phyloP scores from a whole-genome alignment of 225 moss, liverwort and hornwort genomes.

The Sphagnum contortum region DNA sequence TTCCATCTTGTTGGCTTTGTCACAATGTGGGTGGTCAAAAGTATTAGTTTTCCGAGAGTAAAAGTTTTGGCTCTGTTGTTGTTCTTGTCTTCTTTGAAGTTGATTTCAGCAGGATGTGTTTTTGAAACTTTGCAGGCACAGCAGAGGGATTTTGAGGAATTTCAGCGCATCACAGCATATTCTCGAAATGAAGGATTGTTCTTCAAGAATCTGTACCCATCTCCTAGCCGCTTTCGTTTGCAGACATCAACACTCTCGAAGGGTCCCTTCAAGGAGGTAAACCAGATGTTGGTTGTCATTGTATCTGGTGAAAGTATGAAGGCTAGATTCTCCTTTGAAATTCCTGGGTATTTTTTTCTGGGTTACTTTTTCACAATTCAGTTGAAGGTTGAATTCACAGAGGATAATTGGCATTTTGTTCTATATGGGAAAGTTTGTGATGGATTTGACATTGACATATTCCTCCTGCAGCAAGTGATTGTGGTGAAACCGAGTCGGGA shows the following conservation, averaged over 20 bases:
- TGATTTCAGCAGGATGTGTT: too few species aligned
- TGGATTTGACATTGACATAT: neutral
- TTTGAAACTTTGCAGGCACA: slow-evolving; percentile 32
- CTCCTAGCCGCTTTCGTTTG: slow-evolving; percentile 47
- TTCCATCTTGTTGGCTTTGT: neutral
- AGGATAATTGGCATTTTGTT: too few species aligned
- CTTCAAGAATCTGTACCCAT: slow-evolving; percentile 80
- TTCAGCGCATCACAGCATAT: slow-evolving; percentile 64
- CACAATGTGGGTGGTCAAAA: neutral
- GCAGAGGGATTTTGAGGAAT: slow-evolving; percentile 76
- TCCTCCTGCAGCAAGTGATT: slow-evolving; percentile 41
- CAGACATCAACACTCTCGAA: slow-evolving; percentile 27
- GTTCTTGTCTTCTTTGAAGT: too few species aligned
- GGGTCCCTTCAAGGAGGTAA: slow-evolving; percentile 13
- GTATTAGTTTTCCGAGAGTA: too few species aligned
- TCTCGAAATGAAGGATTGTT: slow-evolving; percentile 86
- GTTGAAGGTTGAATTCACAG: too few species aligned
- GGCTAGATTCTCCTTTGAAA: too few species aligned
- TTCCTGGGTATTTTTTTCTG: too few species aligned
- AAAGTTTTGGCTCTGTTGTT: too few species aligned
- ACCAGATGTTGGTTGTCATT: neutral
- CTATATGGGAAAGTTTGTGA: neutral
- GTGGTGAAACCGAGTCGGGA: slow-evolving; percentile 37
- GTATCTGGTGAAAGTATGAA: too few species aligned
- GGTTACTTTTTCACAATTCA: too few species aligned